These are phyloP conservation scores for Solanum hybrid DNA, from an alignment of 305 asterid species.

Conservation along the genomic window DNA sequence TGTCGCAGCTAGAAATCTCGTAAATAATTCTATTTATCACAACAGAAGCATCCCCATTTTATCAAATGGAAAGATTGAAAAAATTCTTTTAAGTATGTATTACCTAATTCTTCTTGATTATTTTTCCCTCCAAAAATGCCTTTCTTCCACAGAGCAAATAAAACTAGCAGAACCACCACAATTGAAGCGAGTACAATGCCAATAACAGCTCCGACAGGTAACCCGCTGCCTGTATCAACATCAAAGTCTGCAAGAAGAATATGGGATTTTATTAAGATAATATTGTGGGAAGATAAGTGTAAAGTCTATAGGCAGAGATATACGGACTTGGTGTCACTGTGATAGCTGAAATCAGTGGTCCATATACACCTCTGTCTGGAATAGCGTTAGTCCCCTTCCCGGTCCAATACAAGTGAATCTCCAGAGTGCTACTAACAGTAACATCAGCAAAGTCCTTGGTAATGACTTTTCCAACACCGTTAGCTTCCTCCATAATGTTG, in stretches of 20 bases:
- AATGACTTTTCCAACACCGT: conserved; percentile 51
- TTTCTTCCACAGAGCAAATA: conserved; percentile 44
- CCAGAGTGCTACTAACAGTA: conserved; percentile 59
- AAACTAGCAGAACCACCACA: conserved; percentile 25
- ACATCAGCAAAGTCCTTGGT: conserved; percentile 29
- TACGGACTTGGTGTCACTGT: conserved; percentile 75
- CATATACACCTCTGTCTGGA: conserved; percentile 77
- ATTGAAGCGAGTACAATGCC: conserved; percentile 56
- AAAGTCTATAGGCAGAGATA: not conserved
- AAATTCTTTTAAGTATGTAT: not conserved
- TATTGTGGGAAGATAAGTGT: not conserved
- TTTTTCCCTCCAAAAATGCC: conserved; percentile 52
- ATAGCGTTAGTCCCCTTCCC: conserved; percentile 91
- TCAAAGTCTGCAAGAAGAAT: conserved; percentile 43
- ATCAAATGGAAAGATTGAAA: not conserved
- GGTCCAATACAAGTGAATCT: conserved; percentile 89
- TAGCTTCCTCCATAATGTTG: conserved; percentile 52
- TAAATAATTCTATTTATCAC: not conserved
- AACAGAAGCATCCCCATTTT: not conserved
- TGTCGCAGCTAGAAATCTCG: not conserved
- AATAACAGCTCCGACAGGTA: conserved; percentile 57
- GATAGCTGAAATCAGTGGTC: conserved; percentile 90
- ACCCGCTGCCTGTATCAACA: conserved; percentile 25
- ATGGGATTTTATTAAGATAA: not conserved
- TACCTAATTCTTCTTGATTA: conserved; percentile 51